Conservation (phyloP, 306 rosid genomes). For the Cucurbita maxima region DNA sequence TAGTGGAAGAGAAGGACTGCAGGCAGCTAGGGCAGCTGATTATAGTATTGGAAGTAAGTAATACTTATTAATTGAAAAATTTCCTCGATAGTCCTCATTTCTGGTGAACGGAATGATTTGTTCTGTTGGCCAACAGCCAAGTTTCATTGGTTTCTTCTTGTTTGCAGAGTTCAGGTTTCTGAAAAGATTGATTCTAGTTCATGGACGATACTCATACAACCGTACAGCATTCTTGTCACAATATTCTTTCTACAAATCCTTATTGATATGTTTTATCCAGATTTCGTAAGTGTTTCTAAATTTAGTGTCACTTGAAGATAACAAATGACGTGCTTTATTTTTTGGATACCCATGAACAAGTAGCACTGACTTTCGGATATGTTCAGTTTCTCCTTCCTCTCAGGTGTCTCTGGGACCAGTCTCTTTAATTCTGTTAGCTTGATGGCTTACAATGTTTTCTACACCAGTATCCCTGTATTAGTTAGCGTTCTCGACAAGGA, state of each 20-base stretch:
- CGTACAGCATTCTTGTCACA: slow-evolving; percentile 95
- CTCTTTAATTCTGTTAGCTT: slow-evolving; percentile 96
- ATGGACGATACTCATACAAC: slow-evolving; percentile 97
- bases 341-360: not conserved
- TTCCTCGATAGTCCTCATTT: not conserved
- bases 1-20: slow-evolving; percentile 98
- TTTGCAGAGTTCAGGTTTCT: slow-evolving; percentile 87
- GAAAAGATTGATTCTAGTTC: slow-evolving; percentile 86
- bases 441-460: slow-evolving; percentile 99
- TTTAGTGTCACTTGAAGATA: slow-evolving; percentile 1
- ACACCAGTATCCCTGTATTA: slow-evolving; percentile 91
- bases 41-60: slow-evolving; percentile 91
- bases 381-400: slow-evolving; percentile 86
- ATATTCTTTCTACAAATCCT: slow-evolving; percentile 92
- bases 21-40: slow-evolving; percentile 99
- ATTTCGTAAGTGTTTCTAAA: slow-evolving; percentile 60
- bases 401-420: slow-evolving; percentile 99
- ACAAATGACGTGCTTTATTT: not conserved
- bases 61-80: not conserved
- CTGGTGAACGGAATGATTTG: not conserved
- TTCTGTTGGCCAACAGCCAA: not conserved
- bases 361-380: slow-evolving; percentile 30
- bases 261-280: slow-evolving; percentile 88
- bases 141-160: slow-evolving; percentile 14
- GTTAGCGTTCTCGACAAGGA: slow-evolving; percentile 95